phyloP scores from a whole-genome alignment of 257 asterid species.

The Penstemon davidsonii region DNA sequence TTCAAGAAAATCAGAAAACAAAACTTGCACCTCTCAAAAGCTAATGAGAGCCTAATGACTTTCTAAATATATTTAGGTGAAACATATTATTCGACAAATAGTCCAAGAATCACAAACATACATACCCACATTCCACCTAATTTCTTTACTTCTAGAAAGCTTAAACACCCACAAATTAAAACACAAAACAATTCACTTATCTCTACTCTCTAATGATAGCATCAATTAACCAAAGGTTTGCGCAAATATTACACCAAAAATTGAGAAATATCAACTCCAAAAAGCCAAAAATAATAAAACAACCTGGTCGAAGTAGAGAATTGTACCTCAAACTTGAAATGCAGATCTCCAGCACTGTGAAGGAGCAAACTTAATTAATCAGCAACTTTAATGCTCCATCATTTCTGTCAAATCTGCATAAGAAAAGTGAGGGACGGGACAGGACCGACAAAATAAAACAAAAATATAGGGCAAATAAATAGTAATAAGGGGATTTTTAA shows the following conservation, averaged over 20 bases:
- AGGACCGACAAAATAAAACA: too few relatives aligned
- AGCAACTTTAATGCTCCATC: too few relatives aligned
- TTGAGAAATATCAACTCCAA: background rate
- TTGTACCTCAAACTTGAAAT: background rate
- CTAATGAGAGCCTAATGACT: constrained; percentile 10
- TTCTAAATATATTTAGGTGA: background rate
- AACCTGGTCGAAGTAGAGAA: background rate
- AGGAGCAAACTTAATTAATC: constrained; percentile 11
- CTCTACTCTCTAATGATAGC: too few relatives aligned
- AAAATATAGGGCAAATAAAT: background rate
- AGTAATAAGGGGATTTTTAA: background rate
- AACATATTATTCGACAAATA: constrained; percentile 18
- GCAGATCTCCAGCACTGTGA: constrained; percentile 33
- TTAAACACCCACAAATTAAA: background rate
- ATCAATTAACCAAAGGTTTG: too few relatives aligned
- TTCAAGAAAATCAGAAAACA: constrained; percentile 22
- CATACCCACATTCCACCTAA: constrained; percentile 18
- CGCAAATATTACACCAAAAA: too few relatives aligned
- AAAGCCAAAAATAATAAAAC: background rate
- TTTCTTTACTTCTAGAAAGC: constrained; percentile 5
- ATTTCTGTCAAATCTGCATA: background rate
- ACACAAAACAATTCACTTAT: too few relatives aligned
- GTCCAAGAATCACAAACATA: too few relatives aligned
- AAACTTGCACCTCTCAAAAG: constrained; percentile 18
- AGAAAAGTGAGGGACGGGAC: constrained; percentile 3